Conservation (phyloP, 1,284 basidiomycete genomes). For the Cutaneotrichosporon dermatis region DNA sequence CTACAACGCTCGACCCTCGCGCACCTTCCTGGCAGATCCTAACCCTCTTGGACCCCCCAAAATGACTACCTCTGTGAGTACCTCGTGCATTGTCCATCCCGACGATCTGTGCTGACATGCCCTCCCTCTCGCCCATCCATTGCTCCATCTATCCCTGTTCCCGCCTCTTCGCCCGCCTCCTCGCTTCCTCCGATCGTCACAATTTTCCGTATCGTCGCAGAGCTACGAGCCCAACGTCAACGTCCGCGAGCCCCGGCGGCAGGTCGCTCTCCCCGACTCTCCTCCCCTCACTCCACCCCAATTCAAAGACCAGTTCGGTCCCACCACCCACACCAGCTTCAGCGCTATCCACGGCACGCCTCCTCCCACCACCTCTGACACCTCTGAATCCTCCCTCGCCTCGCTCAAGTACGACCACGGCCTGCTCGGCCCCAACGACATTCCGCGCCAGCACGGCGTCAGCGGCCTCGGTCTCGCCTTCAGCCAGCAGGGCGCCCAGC, state of each 20-base stretch:
- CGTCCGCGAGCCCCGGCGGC: slow-evolving; percentile 1
- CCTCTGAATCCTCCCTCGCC: too few species aligned
- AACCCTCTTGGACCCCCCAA: too few species aligned
- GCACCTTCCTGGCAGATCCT: too few species aligned
- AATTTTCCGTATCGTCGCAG: too few species aligned
- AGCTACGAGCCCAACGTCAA: not conserved
- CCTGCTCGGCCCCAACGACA: slow-evolving; percentile 17
- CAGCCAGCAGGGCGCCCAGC: not conserved
- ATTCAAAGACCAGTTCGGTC: not conserved
- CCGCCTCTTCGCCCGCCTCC: too few species aligned
- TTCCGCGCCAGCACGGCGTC: slow-evolving; percentile 10
- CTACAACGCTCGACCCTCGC: too few species aligned
- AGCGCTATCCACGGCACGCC: not conserved
- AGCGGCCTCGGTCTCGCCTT: slow-evolving; percentile 15
- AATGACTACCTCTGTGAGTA: too few species aligned
- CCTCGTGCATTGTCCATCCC: too few species aligned
- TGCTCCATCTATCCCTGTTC: too few species aligned
- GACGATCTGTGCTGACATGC: too few species aligned
- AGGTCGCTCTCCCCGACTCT: slow-evolving; percentile 9
- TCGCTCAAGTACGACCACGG: not conserved
- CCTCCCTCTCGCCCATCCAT: too few species aligned
- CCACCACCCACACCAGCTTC: not conserved
- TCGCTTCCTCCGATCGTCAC: too few species aligned
- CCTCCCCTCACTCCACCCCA: slow-evolving; percentile 13
- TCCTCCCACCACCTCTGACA: not conserved